phyloP scores from a whole-genome alignment of 2,329 filamentous ascomycete species.

The Teratosphaeria nubilosa region DNA sequence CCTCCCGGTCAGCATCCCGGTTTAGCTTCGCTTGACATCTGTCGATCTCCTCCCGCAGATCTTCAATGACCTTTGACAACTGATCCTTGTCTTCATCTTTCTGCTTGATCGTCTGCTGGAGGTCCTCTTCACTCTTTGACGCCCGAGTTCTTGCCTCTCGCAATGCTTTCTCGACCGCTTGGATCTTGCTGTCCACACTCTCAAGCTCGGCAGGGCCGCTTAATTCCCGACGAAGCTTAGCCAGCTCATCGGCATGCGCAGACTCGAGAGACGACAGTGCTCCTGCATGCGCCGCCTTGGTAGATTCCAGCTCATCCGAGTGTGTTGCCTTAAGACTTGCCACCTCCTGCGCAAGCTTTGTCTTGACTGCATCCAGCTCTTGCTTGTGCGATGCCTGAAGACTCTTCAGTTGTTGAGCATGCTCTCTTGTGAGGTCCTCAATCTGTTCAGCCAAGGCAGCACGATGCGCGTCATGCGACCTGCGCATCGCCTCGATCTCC shows the following conservation, averaged over 20 bases:
- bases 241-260: constrained; percentile 14
- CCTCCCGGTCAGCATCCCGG: constrained; percentile 23
- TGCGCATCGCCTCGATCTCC: not conserved
- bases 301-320: constrained; percentile 5
- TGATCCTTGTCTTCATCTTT: constrained; percentile 22
- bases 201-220: constrained; percentile 16
- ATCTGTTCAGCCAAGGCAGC: not conserved
- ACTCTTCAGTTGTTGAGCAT: not conserved
- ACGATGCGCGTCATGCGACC: not conserved
- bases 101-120: constrained; percentile 19
- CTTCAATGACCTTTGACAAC: constrained; percentile 21
- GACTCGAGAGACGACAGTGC: constrained; percentile 11
- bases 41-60: constrained; percentile 26
- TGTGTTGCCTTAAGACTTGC: constrained; percentile 3
- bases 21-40: constrained; percentile 24
- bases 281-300: constrained; percentile 11
- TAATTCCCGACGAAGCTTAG: constrained; percentile 15
- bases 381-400: not conserved
- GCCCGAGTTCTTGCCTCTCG: constrained; percentile 18
- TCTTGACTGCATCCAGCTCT: not conserved
- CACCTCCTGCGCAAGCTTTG: not conserved
- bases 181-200: constrained; percentile 23
- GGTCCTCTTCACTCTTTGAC: constrained; percentile 20
- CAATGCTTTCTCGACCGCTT: constrained; percentile 22
- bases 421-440: not conserved